Conservation (phyloP, 352 stramenopile species). For the Thalassiosira mediterranea region DNA sequence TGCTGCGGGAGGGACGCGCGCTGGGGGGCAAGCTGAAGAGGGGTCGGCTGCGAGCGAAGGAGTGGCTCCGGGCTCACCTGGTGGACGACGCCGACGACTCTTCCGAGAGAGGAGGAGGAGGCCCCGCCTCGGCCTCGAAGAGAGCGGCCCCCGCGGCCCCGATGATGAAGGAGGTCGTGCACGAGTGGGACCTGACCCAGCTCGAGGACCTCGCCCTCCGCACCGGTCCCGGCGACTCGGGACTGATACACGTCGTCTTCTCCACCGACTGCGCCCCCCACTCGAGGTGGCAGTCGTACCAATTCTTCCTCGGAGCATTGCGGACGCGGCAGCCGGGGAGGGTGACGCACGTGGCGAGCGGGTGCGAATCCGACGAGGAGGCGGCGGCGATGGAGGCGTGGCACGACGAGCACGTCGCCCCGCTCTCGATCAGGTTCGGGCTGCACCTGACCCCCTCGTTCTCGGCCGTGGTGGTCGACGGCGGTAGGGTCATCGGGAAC, state of each 20-base stretch:
- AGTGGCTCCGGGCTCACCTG: conserved; percentile 9
- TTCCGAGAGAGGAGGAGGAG: not conserved
- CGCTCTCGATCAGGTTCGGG: conserved; percentile 56
- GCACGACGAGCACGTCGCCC: conserved; percentile 53
- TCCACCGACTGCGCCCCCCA: conserved; percentile 83
- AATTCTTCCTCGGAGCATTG: conserved; percentile 80
- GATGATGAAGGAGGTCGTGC: not conserved
- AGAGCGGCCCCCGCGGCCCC: not conserved
- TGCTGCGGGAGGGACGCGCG: conserved; percentile 3
- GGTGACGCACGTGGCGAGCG: conserved; percentile 83
- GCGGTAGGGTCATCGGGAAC: conserved; percentile 51
- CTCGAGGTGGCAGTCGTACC: conserved; percentile 86
- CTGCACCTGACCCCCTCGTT: conserved; percentile 83
- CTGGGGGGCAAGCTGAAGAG: conserved; percentile 6
- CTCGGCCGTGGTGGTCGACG: conserved; percentile 31
- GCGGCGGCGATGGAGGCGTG: conserved; percentile 17
- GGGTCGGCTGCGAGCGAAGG: conserved; percentile 13
- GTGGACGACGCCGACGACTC: not conserved
- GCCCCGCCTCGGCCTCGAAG: not conserved
- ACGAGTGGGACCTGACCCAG: conserved; percentile 19
- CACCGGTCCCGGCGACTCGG: conserved; percentile 8
- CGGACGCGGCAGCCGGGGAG: conserved; percentile 72
- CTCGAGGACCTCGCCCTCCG: conserved; percentile 12
- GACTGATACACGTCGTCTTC: conserved; percentile 82
- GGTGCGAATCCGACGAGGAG: conserved; percentile 64